Evolutionary conservation across 2,329 filamentous ascomycete species (phyloP), one percentile per base, ranked within the genome.

Genomic region (Botrytis squamosa): DNA sequence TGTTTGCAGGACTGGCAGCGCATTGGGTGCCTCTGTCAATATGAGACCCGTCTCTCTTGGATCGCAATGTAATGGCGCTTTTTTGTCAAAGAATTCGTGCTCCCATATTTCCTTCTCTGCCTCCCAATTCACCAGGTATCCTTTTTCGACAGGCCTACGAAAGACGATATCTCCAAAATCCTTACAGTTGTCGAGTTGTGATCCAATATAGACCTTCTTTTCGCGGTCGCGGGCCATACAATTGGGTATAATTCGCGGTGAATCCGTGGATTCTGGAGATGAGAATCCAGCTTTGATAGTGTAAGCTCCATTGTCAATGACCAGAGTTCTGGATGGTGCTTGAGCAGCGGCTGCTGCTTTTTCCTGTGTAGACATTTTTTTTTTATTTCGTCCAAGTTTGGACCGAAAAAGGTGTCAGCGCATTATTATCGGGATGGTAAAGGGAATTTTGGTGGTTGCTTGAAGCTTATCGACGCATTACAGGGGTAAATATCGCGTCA

Each of bases 41-140:
- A 99, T 84, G 73, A 99, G 84, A 66, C 94, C 91, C n/a, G 94
- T 96, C 72, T 95, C 91, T 71, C 87, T 85, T 0, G 95, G 93
- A 77, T 97, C 91, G 81, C 92, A 94, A 78, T 86, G 88, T 77
- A 90, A 84, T 42, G 87, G 85, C n/a, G 89, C 89, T 77, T 89
- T 89, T 74, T 88, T 85, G 77, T 92, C 90, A 78, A 97, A 91
- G 80, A 98, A 93, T 75, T 95, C 91, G 78, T 91, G 90, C 80
- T 98, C 94, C 96, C 96, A 99, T 70, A 99, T 93, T 80, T 96
- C 95, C 83, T 93, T 95, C 84, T 99, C 90, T 0, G 92, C 91
- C 83, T 99, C 96, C 96, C 96, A 99, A 81, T 95, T 98, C 75
- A 98, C 95, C 68, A 98, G 87, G 80, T 93, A 98, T 12, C 96